phyloP scores from a whole-genome alignment of 495 filamentous ascomycete species.

The Hypoxylon fragiforme region DNA sequence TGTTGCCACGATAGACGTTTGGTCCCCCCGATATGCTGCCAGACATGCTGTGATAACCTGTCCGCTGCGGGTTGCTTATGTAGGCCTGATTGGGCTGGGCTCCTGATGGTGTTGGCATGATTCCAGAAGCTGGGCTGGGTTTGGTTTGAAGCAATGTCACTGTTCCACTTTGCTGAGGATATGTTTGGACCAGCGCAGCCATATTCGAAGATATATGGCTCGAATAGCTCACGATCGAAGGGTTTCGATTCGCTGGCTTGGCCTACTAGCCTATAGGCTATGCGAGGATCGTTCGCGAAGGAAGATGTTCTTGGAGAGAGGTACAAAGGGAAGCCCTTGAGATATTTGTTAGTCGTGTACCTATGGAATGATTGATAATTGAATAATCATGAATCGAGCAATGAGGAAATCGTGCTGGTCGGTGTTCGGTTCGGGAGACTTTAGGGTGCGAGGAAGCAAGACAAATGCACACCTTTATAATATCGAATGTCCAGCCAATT shows the following conservation, averaged over 20 bases:
- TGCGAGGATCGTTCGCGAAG: conserved; percentile 1
- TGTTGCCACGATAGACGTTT: conserved; percentile 69
- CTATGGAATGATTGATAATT: neutral
- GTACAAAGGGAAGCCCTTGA: neutral
- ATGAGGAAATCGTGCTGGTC: neutral
- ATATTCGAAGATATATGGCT: conserved; percentile 53
- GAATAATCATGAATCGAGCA: neutral
- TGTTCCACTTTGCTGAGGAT: conserved; percentile 78
- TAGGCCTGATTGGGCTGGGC: conserved; percentile 60
- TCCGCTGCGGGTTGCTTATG: conserved; percentile 61
- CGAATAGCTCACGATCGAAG: conserved; percentile 18
- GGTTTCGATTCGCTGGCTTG: conserved; percentile 24
- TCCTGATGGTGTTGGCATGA: conserved; percentile 57
- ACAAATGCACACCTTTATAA: conserved; percentile 21
- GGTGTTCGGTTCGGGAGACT: neutral
- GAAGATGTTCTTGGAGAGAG: neutral
- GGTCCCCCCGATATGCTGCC: conserved; percentile 52
- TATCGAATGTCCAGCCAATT: conserved; percentile 6
- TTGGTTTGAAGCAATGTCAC: conserved; percentile 82
- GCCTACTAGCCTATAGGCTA: conserved; percentile 9
- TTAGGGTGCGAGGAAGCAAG: neutral
- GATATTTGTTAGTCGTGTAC: conserved; percentile 11
- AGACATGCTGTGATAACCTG: conserved; percentile 61
- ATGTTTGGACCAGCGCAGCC: conserved; percentile 91
- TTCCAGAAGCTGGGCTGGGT: conserved; percentile 70